Conservation (phyloP, 2,329 filamentous ascomycete species). For the Pseudogymnoascus verrucosus region DNA sequence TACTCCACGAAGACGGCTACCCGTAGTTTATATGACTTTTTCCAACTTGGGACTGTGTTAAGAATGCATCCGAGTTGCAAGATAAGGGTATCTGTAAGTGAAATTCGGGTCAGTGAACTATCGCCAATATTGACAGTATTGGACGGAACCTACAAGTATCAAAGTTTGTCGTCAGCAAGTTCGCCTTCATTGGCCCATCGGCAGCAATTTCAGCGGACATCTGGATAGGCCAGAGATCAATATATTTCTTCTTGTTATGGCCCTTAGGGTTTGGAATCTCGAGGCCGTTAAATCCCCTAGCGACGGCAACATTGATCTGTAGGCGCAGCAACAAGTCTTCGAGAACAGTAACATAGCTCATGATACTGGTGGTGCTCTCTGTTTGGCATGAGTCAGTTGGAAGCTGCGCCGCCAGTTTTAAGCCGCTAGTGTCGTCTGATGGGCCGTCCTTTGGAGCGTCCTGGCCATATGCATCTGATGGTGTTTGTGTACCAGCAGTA, state of each 20-base stretch:
- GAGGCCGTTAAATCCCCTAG: slow-evolving; percentile 69
- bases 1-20: slow-evolving; percentile 88
- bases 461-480: not conserved
- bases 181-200: slow-evolving; percentile 44
- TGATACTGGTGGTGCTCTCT: slow-evolving; percentile 60
- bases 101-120: slow-evolving; percentile 3
- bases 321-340: slow-evolving; percentile 73
- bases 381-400: slow-evolving; percentile 63
- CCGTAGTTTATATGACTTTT: slow-evolving; percentile 61
- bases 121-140: no score
- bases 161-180: slow-evolving; percentile 77
- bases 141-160: slow-evolving; percentile 61
- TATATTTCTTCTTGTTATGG: slow-evolving; percentile 61
- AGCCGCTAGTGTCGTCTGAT: slow-evolving; percentile 42
- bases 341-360: slow-evolving; percentile 72
- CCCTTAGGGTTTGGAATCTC: slow-evolving; percentile 56
- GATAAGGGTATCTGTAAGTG: slow-evolving; percentile 58
- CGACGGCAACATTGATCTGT: slow-evolving; percentile 77
- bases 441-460: slow-evolving; percentile 26
- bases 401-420: slow-evolving; percentile 48
- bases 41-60: slow-evolving; percentile 74
- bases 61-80: slow-evolving; percentile 79
- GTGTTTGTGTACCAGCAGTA: not conserved
- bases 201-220: slow-evolving; percentile 79
- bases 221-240: slow-evolving; percentile 87